phyloP scores from a whole-genome alignment of 306 rosid species.

The Senna tora region DNA sequence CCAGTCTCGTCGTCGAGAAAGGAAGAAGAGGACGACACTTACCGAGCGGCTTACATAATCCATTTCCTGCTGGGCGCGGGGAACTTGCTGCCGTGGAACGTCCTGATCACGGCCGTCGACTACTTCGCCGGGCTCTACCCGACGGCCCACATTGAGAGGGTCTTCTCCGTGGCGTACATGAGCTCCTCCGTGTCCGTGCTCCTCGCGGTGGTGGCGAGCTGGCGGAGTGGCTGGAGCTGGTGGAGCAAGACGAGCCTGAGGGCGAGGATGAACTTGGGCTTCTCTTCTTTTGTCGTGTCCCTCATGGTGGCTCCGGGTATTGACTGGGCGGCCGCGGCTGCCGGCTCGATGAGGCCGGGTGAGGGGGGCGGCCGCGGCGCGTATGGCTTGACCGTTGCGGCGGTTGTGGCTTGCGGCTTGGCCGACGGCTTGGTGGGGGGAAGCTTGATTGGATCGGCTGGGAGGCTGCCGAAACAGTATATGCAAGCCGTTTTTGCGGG shows the following conservation, averaged over 20 bases:
- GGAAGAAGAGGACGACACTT: no score
- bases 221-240: constrained; percentile 63
- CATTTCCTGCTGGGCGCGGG: constrained; percentile 94
- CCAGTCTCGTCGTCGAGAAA: no score
- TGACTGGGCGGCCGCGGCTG: constrained; percentile 54
- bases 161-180: constrained; percentile 86
- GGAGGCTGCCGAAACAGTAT: constrained; percentile 80
- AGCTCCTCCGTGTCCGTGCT: constrained; percentile 66
- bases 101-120: constrained; percentile 89
- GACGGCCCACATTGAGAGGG: constrained; percentile 68
- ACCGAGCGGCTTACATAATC: constrained; percentile 72
- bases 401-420: constrained; percentile 55
- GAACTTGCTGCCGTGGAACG: constrained; percentile 96
- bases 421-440: constrained; percentile 88
- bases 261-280: constrained; percentile 66
- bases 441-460: constrained; percentile 93
- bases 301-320: constrained; percentile 67
- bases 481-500: constrained; percentile 99
- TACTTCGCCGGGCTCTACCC: constrained; percentile 85
- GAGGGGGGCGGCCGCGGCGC: neutral
- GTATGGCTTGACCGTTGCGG: constrained; percentile 40
- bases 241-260: constrained; percentile 60
- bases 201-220: constrained; percentile 61
- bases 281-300: constrained; percentile 61
- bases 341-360: no score